A percentile compares a stretch with the other conserved stretches of the same genome.
Conservation (phyloP, 225 moss, liverwort and hornwort genomes). For the Marchantia paleacea region DNA sequence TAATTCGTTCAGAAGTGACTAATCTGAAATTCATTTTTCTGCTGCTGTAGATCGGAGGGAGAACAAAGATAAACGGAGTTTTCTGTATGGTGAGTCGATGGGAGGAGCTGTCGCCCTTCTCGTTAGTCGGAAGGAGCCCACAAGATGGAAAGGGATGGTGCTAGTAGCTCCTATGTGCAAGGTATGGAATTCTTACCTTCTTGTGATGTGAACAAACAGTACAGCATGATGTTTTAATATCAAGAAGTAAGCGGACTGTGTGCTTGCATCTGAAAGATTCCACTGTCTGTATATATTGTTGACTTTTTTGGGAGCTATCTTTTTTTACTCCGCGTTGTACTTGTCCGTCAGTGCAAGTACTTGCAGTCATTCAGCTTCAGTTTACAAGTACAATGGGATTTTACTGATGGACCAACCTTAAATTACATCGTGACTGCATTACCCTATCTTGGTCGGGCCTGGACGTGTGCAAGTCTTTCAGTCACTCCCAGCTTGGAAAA, state of each 20-base stretch:
- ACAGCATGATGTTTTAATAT: background rate
- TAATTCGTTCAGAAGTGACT: too few species aligned
- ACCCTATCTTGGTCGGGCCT: too few species aligned
- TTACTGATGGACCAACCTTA: too few species aligned
- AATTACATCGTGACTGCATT: too few species aligned
- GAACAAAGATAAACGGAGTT: constrained; percentile 36
- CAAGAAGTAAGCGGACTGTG: background rate
- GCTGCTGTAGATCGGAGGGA: constrained; percentile 31
- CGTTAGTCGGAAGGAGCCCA: constrained; percentile 66
- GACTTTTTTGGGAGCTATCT: too few species aligned
- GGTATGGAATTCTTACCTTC: constrained; percentile 34
- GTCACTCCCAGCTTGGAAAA: too few species aligned
- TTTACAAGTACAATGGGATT: too few species aligned
- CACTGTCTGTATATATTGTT: too few species aligned
- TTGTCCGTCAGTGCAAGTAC: too few species aligned
- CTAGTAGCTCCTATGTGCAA: constrained; percentile 99
- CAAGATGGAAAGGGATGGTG: constrained; percentile 77
- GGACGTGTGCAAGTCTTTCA: too few species aligned
- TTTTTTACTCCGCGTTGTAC: too few species aligned
- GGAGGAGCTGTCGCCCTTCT: constrained; percentile 76
- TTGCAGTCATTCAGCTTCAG: too few species aligned
- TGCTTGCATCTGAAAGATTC: background rate
- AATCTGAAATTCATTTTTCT: background rate
- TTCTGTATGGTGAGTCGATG: constrained; percentile 96
- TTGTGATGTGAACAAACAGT: background rate